phyloP scores from a whole-genome alignment of 805 yeast species.

The Sungouiozyma ichnusensis region DNA sequence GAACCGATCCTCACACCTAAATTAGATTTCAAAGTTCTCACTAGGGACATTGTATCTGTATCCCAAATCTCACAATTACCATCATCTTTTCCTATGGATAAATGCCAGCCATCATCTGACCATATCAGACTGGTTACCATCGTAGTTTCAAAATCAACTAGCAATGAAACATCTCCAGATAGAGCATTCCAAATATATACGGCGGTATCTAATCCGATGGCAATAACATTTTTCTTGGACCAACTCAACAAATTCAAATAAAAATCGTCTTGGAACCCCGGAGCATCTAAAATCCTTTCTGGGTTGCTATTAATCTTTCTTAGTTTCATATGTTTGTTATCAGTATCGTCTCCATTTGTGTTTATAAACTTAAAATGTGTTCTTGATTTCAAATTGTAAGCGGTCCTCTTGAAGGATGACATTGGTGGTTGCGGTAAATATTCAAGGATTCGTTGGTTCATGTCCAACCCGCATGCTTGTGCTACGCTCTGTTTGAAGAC shows the following conservation, averaged over 20 bases:
- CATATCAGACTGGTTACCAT: slow-evolving; percentile 52
- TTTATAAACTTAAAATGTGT: slow-evolving; percentile 19
- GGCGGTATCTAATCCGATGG: slow-evolving; percentile 75
- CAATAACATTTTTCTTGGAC: slow-evolving; percentile 73
- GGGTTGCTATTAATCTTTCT: slow-evolving; percentile 81
- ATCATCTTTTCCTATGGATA: slow-evolving; percentile 73
- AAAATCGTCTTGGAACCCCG: slow-evolving; percentile 87
- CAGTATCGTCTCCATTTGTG: not conserved
- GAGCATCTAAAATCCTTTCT: slow-evolving; percentile 90
- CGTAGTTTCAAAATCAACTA: slow-evolving; percentile 46
- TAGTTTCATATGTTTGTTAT: slow-evolving; percentile 51
- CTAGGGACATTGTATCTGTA: slow-evolving; percentile 58
- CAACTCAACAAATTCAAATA: slow-evolving; percentile 79
- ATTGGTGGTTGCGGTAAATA: slow-evolving; percentile 82
- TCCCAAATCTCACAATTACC: slow-evolving; percentile 93
- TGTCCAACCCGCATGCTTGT: slow-evolving; percentile 83
- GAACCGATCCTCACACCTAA: slow-evolving; percentile 71
- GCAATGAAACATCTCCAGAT: slow-evolving; percentile 62
- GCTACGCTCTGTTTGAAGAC: slow-evolving; percentile 76
- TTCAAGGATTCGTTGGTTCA: slow-evolving; percentile 72
- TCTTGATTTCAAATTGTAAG: slow-evolving; percentile 23
- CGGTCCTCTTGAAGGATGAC: slow-evolving; percentile 22
- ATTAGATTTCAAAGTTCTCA: slow-evolving; percentile 65
- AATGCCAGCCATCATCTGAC: slow-evolving; percentile 83
- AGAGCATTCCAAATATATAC: slow-evolving; percentile 91